Conservation (phyloP, 83 land plant species). For the Picea mariana region DNA sequence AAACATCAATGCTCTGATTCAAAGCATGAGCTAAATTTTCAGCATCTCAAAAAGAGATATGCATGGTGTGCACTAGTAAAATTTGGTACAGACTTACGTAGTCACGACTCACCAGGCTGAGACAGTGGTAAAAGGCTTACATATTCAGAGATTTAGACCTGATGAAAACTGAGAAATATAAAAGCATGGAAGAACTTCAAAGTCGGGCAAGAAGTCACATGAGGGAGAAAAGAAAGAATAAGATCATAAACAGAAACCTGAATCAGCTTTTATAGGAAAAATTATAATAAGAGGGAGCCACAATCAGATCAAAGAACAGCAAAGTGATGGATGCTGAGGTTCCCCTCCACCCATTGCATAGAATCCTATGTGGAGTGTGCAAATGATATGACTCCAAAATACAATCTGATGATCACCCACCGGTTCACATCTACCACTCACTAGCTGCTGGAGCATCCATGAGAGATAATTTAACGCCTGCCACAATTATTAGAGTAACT, state of each 20-base stretch:
- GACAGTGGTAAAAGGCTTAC: background rate
- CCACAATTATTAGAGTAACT: background rate
- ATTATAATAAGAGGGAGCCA: background rate
- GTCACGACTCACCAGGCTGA: background rate
- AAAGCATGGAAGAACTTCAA: background rate
- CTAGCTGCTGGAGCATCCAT: background rate
- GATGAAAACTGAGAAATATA: background rate
- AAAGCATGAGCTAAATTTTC: background rate
- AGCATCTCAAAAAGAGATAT: background rate
- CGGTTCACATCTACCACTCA: background rate
- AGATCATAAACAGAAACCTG: background rate
- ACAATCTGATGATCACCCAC: background rate
- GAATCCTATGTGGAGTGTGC: background rate
- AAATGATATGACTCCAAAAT: background rate
- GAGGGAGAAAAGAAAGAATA: background rate
- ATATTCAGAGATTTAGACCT: background rate
- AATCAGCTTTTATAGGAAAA: background rate
- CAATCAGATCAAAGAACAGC: background rate
- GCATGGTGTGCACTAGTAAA: too few species aligned
- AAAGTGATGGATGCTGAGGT: background rate
- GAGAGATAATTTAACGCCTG: background rate
- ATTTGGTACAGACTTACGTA: too few species aligned
- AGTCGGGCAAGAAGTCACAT: background rate
- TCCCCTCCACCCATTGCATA: background rate
- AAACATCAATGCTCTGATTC: background rate